These are phyloP conservation scores for Novymonas esmeraldas DNA, from an alignment of 208 protist genomes.

Conservation along the genomic window DNA sequence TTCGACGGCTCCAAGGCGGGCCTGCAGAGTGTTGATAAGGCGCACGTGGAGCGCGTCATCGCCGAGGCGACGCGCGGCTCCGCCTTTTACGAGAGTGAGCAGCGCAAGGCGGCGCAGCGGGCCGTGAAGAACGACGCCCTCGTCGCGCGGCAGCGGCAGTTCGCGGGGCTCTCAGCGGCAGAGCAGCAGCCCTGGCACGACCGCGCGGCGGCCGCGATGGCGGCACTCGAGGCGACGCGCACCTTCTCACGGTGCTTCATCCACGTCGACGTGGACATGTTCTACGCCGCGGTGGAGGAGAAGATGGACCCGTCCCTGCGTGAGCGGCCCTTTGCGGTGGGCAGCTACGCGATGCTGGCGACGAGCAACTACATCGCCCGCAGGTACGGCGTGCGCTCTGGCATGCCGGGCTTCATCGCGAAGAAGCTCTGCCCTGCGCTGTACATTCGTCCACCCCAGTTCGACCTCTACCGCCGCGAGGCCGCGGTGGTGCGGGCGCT, in stretches of 20 bases:
- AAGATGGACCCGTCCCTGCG: constrained; percentile 72
- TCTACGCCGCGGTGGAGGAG: constrained; percentile 87
- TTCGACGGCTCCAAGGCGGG: constrained; percentile 63
- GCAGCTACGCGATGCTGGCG: constrained; percentile 88
- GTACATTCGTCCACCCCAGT: constrained; percentile 66
- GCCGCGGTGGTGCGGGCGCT: constrained; percentile 55
- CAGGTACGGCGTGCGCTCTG: constrained; percentile 90
- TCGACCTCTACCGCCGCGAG: constrained; percentile 58
- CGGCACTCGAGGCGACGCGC: constrained; percentile 45
- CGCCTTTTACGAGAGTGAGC: constrained; percentile 56
- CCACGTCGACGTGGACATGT: constrained; percentile 92
- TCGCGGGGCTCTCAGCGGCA: constrained; percentile 10
- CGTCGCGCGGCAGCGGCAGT: constrained; percentile 24
- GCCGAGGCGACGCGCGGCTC: constrained; percentile 40
- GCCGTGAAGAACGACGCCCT: constrained; percentile 27
- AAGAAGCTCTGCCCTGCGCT: constrained; percentile 80
- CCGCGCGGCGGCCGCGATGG: constrained; percentile 20
- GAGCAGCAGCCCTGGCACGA: constrained; percentile 25
- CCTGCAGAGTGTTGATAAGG: constrained; percentile 54
- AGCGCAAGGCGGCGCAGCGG: constrained; percentile 31
- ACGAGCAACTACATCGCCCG: constrained; percentile 95
- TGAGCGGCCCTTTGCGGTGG: constrained; percentile 92
- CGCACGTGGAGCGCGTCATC: constrained; percentile 55
- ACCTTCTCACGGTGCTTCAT: constrained; percentile 52
- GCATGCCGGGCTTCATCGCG: constrained; percentile 95